Base-by-base conservation (phyloP, 345 rosid species). In the Microthlaspi erraticum region DNA sequence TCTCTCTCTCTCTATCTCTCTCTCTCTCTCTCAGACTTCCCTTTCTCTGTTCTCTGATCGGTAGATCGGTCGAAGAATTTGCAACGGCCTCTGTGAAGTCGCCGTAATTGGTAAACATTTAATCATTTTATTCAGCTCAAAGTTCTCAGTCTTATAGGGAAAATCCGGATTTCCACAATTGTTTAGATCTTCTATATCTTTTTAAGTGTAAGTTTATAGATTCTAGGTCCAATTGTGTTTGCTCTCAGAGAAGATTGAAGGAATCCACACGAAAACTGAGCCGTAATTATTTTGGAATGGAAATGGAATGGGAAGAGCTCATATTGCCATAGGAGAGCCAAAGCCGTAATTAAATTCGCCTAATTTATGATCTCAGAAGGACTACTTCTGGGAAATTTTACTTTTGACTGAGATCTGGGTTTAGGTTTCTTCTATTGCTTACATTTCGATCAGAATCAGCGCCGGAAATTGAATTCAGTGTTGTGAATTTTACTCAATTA, bases 91-190 rank as follows among this genome's bases (percentile, higher is more conserved):
- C 36, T 32, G 64, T 20, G 66, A 64, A 70, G 51, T 38, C 60
- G n/a, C 52, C 76, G 42, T 7, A 53, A 66, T 13, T 37, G 81
- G 81, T 72, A 77, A 71, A 72, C 44, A 26, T 66, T 14, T 3
- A 0, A 52, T n/a, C 68, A 71, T 65, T 58, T 65, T 36, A 13
- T 57, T 5, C 11, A 19, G 10, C 13, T 45, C 50, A 1, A 36
- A 26, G 65, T 2, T 48, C 11, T 64, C 33, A 36, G 48, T 12
- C 48, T 58, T 52, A 0, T 58, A 32, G 1, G 1, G 39, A 58
- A 6, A 58, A 71, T 16, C 7, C 41, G 0, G 23, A 60, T 50
- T 41, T 32, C 8, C 1, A n/a, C 26, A 23, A 12, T 53, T 53
- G 49, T 7, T 66, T 42, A 67, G 73, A 67, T 74, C 67, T 66